Evolutionary conservation across 352 stramenopile species (phyloP).

Genomic region (Phytophthora pini): DNA sequence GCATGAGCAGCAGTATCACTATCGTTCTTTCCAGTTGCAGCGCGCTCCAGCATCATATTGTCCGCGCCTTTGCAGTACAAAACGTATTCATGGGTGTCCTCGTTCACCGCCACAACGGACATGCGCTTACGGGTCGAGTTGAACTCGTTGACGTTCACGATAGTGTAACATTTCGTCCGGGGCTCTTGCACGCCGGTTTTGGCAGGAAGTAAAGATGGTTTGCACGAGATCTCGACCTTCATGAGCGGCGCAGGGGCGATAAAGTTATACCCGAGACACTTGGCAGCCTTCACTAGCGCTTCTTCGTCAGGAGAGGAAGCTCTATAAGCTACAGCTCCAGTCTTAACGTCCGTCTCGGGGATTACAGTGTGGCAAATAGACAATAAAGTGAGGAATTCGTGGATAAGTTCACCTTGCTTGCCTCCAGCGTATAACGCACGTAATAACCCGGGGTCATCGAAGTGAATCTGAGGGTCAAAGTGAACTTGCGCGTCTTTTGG

Average conservation of each 20-base stretch:
- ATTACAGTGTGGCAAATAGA: slow-evolving; percentile 77
- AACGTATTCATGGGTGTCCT: slow-evolving; percentile 48
- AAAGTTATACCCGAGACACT: slow-evolving; percentile 71
- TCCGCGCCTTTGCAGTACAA: slow-evolving; percentile 87
- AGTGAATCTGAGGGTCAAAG: slow-evolving; percentile 56
- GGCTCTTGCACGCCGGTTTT: slow-evolving; percentile 5
- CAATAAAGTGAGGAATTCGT: slow-evolving; percentile 68
- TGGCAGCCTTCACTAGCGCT: slow-evolving; percentile 67
- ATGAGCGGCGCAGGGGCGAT: slow-evolving; percentile 52
- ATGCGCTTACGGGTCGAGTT: slow-evolving; percentile 97
- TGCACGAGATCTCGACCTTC: slow-evolving; percentile 59
- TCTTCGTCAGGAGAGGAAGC: slow-evolving; percentile 76
- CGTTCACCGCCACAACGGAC: slow-evolving; percentile 92
- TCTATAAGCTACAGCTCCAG: slow-evolving; percentile 48
- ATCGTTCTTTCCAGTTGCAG: slow-evolving; percentile 16
- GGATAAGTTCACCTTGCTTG: slow-evolving; percentile 43
- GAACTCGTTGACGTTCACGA: slow-evolving; percentile 88
- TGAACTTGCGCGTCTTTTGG: slow-evolving; percentile 54
- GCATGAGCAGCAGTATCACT: slow-evolving; percentile 17
- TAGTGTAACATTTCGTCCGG: slow-evolving; percentile 45
- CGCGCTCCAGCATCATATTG: slow-evolving; percentile 83
- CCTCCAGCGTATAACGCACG: slow-evolving; percentile 44
- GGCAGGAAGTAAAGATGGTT: slow-evolving; percentile 32
- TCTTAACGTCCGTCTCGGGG: slow-evolving; percentile 67
- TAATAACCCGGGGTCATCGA: slow-evolving; percentile 56